Percentiles rank a stretch among this genome's conserved stretches.
Evolutionary conservation across 345 rosid species (phyloP).

Genomic region (Eucalyptus sp.): DNA sequence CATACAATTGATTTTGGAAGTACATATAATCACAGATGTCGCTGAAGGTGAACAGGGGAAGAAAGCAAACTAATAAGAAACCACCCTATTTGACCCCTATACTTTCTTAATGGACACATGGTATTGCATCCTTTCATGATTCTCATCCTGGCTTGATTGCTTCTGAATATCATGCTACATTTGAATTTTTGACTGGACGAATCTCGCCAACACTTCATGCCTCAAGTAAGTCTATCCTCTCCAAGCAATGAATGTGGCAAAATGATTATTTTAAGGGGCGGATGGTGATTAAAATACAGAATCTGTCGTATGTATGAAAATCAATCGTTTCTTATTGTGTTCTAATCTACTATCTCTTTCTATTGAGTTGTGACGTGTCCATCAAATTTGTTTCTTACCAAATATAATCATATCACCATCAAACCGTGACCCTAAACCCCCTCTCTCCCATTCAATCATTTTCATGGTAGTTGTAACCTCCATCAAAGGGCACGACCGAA

Average conservation of each 20-base stretch:
- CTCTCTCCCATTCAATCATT: background rate
- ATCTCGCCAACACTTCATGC: too few relatives aligned
- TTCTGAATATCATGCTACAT: background rate
- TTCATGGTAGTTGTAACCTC: background rate
- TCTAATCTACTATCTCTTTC: background rate
- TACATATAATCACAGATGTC: background rate
- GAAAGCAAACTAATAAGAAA: background rate
- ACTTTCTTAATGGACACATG: background rate
- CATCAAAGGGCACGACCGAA: background rate
- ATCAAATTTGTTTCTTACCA: background rate
- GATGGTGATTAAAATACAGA: background rate
- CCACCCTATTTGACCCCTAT: background rate
- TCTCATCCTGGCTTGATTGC: background rate
- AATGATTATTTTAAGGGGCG: background rate
- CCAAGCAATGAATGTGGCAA: background rate
- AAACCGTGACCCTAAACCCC: background rate
- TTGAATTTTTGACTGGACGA: background rate
- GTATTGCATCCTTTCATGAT: background rate
- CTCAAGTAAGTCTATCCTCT: background rate
- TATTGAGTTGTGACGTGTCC: background rate
- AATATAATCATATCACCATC: background rate
- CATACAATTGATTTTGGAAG: background rate
- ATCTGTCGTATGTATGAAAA: background rate
- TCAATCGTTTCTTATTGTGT: background rate
- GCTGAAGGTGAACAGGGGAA: background rate